These are phyloP conservation scores for Amanita rubescens DNA, from an alignment of 768 basidiomycete genomes.

Conservation along the genomic window DNA sequence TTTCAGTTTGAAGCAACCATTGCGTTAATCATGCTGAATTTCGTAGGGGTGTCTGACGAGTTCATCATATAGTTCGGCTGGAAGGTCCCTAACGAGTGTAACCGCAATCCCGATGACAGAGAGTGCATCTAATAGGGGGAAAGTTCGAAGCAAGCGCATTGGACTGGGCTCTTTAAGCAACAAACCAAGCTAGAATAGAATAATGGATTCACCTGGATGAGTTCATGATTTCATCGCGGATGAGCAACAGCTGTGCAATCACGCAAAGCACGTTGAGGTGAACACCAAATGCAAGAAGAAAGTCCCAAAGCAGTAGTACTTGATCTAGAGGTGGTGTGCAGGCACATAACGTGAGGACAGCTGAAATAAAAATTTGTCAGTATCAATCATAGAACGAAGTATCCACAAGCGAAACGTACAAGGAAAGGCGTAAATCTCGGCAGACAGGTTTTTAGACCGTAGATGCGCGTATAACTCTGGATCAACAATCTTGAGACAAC, in stretches of 20 bases:
- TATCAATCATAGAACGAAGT: background rate
- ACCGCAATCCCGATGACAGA: slow-evolving; percentile 91
- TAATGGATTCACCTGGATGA: slow-evolving; percentile 61
- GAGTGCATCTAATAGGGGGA: slow-evolving; percentile 84
- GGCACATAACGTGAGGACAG: slow-evolving; percentile 90
- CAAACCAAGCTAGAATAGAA: slow-evolving; percentile 1
- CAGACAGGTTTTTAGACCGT: slow-evolving; percentile 84
- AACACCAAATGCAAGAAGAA: slow-evolving; percentile 91
- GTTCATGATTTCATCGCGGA: slow-evolving; percentile 84
- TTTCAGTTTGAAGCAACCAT: background rate
- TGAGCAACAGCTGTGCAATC: slow-evolving; percentile 88
- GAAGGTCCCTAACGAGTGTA: slow-evolving; percentile 88
- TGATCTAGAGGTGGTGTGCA: slow-evolving; percentile 95
- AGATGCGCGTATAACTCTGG: slow-evolving; percentile 76
- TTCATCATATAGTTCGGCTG: slow-evolving; percentile 79
- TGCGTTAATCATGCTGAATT: slow-evolving; percentile 19
- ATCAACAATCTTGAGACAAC: slow-evolving; percentile 88
- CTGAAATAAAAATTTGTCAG: slow-evolving; percentile 28
- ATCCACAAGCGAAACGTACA: slow-evolving; percentile 43
- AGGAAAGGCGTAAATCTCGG: slow-evolving; percentile 96
- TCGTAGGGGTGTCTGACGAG: slow-evolving; percentile 85
- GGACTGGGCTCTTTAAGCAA: slow-evolving; percentile 44
- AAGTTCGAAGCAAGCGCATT: slow-evolving; percentile 89
- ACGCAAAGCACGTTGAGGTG: slow-evolving; percentile 96
- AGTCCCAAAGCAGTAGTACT: slow-evolving; percentile 95